A percentile compares a stretch with the other conserved stretches of the same genome.
Conservation (phyloP, 768 basidiomycete genomes). For the Hygrocybe coccinea region DNA sequence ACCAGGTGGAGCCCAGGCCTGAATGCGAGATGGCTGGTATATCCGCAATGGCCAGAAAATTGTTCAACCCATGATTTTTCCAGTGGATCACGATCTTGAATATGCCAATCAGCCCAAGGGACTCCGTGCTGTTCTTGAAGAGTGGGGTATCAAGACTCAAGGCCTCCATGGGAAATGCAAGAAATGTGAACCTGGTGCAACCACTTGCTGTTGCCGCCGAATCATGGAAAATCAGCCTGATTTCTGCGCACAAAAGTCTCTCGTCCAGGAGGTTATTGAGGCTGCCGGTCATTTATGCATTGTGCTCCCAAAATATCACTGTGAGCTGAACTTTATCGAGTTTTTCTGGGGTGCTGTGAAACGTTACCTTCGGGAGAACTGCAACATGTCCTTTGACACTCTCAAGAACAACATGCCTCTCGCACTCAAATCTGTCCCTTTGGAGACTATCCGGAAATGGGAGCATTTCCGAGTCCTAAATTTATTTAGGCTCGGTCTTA, state of each 20-base stretch:
- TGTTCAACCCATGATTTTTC: constrained; percentile 34
- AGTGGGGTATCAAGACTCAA: constrained; percentile 19
- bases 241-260: constrained; percentile 7
- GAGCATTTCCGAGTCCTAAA: constrained; percentile 15
- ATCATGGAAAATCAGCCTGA: constrained; percentile 7
- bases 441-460: constrained; percentile 30
- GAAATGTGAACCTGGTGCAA: constrained; percentile 4
- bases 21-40: constrained; percentile 31
- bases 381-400: constrained; percentile 24
- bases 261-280: constrained; percentile 10
- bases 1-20: constrained; percentile 37
- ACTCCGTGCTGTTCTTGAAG: constrained; percentile 26
- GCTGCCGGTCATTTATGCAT: constrained; percentile 7
- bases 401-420: constrained; percentile 24
- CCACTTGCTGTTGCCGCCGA: background rate
- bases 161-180: constrained; percentile 8
- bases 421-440: constrained; percentile 19
- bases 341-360: constrained; percentile 12
- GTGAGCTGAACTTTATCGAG: constrained; percentile 10
- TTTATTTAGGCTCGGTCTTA: no score
- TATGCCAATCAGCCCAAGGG: constrained; percentile 27
- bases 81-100: constrained; percentile 27
- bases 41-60: constrained; percentile 20
- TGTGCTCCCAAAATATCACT: constrained; percentile 8
- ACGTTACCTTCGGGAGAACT: constrained; percentile 17